These are phyloP conservation scores for Vigna unguiculata DNA, from an alignment of 306 rosid genomes.

Conservation along the genomic window DNA sequence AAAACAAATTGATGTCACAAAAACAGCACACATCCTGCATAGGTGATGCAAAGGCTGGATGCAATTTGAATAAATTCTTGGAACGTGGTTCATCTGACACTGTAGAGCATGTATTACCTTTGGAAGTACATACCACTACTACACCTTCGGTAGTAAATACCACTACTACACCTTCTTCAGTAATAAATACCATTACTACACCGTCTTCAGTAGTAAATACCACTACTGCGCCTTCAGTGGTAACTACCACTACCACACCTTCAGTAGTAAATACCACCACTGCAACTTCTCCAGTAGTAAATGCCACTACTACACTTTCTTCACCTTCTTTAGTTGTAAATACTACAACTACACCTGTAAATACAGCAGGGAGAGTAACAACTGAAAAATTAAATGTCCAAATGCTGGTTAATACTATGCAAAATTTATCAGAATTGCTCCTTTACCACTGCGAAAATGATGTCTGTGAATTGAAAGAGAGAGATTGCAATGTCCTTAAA, in stretches of 20 bases:
- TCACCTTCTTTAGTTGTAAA: conserved; percentile 44
- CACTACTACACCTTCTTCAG: neutral
- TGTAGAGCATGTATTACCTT: conserved; percentile 36
- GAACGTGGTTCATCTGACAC: conserved; percentile 42
- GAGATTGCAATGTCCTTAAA: conserved; percentile 55
- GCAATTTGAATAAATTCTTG: conserved; percentile 39
- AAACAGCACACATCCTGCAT: conserved; percentile 38
- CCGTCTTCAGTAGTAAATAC: too few relatives aligned
- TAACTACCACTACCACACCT: too few relatives aligned
- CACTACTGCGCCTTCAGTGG: neutral
- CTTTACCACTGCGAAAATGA: conserved; percentile 59
- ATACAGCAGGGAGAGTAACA: conserved; percentile 50
- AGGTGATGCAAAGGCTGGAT: conserved; percentile 44
- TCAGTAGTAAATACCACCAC: too few relatives aligned
- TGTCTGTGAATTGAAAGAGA: conserved; percentile 55
- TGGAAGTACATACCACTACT: too few relatives aligned
- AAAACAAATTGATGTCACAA: conserved; percentile 45
- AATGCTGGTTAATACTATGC: conserved; percentile 63
- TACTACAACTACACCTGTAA: conserved; percentile 48
- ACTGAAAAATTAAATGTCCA: conserved; percentile 59
- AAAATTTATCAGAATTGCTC: conserved; percentile 71
- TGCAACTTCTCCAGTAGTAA: too few relatives aligned
- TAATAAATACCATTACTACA: too few relatives aligned
- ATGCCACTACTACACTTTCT: too few relatives aligned
- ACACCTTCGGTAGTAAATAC: conserved; percentile 46